Evolutionary conservation across 805 yeast species (phyloP).

Genomic region (Kurtzmaniella fragi): DNA sequence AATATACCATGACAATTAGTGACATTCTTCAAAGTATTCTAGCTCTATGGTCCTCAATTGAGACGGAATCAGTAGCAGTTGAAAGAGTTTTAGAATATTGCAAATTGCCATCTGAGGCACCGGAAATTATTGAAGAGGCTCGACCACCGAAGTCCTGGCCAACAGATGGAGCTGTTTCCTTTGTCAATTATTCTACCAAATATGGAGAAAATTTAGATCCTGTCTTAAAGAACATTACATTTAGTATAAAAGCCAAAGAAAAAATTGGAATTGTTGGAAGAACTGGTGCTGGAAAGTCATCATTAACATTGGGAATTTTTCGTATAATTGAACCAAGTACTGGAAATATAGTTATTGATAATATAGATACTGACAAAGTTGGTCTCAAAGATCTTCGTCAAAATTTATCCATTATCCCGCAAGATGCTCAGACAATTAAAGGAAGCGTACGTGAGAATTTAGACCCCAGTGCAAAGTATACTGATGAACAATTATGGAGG

Average conservation of each 20-base stretch:
- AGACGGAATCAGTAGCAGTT: constrained; percentile 27
- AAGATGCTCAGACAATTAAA: constrained; percentile 88
- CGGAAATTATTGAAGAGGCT: constrained; percentile 32
- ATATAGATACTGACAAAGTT: constrained; percentile 54
- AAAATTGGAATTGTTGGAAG: constrained; percentile 95
- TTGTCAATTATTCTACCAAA: constrained; percentile 73
- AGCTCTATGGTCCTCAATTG: constrained; percentile 30
- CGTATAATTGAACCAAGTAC: constrained; percentile 73
- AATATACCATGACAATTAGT: constrained; percentile 29
- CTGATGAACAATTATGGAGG: constrained; percentile 80
- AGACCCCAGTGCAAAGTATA: constrained; percentile 68
- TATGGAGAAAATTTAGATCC: constrained; percentile 80
- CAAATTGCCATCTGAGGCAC: constrained; percentile 37
- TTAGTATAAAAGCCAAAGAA: constrained; percentile 67
- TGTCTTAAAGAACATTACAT: constrained; percentile 62
- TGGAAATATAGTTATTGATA: constrained; percentile 73
- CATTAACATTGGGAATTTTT: constrained; percentile 78
- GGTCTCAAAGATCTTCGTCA: constrained; percentile 79
- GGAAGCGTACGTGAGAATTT: constrained; percentile 82
- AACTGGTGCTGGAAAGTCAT: constrained; percentile 94
- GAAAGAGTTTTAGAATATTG: constrained; percentile 36
- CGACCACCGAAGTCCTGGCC: constrained; percentile 63
- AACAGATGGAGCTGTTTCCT: constrained; percentile 55
- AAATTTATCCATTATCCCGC: constrained; percentile 81
- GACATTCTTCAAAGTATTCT: constrained; percentile 25